Conservation (phyloP, 176 grass and related monocot genomes). For the Aegilops bicornis region DNA sequence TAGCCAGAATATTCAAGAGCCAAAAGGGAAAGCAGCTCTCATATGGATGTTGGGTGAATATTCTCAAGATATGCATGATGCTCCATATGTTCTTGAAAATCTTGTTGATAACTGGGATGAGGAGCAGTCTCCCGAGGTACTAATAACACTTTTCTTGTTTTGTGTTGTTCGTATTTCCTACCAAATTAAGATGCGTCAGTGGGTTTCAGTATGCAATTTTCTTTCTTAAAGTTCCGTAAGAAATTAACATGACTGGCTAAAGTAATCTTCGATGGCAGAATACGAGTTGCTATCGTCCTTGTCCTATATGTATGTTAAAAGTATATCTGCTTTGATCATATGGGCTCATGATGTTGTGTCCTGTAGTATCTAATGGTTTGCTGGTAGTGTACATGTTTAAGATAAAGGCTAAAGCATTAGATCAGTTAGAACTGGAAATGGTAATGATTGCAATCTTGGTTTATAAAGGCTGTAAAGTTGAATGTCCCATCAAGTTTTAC, state of each 20-base stretch:
- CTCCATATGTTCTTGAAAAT: slow-evolving; percentile 90
- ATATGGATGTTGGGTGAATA: slow-evolving; percentile 99
- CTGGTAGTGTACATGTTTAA: neutral
- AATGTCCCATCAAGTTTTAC: neutral
- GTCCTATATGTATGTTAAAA: neutral
- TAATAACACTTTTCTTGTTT: slow-evolving; percentile 14
- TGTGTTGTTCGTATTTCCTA: neutral
- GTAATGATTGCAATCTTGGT: neutral
- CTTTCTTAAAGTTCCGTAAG: neutral
- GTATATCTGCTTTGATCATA: neutral
- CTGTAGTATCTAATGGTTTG: neutral
- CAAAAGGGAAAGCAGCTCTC: slow-evolving; percentile 94
- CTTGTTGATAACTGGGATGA: slow-evolving; percentile 96
- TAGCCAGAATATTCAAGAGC: slow-evolving; percentile 97
- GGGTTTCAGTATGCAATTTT: neutral
- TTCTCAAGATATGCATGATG: slow-evolving; percentile 96
- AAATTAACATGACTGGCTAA: slow-evolving; percentile 7
- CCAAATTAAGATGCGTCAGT: neutral
- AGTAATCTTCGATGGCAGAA: neutral
- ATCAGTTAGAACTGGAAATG: slow-evolving; percentile 15
- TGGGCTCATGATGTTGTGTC: neutral
- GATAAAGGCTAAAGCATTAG: slow-evolving; percentile 19
- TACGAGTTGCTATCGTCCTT: neutral
- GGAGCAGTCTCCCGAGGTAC: slow-evolving; percentile 84
- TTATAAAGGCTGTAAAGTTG: slow-evolving; percentile 3